These are phyloP conservation scores for Rhinocladiella mackenziei DNA, from an alignment of 2,329 filamentous ascomycete genomes.

Conservation along the genomic window DNA sequence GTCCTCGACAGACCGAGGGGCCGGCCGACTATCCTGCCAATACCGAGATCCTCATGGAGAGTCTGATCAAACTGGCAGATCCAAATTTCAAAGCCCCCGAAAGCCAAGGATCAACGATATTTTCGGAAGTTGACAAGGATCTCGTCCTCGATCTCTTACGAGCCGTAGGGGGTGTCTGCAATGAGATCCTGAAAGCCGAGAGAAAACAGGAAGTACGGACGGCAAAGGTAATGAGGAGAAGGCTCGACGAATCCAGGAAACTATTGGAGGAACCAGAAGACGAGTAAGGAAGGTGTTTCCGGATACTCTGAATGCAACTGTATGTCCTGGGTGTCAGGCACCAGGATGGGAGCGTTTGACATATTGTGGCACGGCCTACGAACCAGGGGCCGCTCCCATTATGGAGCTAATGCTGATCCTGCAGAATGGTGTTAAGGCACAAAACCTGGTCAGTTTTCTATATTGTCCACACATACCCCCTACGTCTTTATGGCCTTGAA, in stretches of 20 bases:
- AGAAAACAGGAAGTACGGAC: slow-evolving; percentile 60
- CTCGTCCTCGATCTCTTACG: slow-evolving; percentile 54
- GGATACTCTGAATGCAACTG: too few relatives aligned
- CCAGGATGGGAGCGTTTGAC: background rate
- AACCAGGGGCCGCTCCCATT: too few relatives aligned
- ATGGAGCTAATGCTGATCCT: too few relatives aligned
- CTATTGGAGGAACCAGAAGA: slow-evolving; percentile 66
- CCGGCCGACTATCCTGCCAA: slow-evolving; percentile 24
- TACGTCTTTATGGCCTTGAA: too few relatives aligned
- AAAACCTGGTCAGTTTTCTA: too few relatives aligned
- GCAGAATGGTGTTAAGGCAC: too few relatives aligned
- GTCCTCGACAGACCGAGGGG: background rate
- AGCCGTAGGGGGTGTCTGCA: slow-evolving; percentile 50
- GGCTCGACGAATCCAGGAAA: slow-evolving; percentile 69
- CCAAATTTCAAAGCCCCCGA: slow-evolving; percentile 24
- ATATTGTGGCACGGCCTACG: slow-evolving; percentile 1
- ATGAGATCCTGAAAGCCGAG: slow-evolving; percentile 49
- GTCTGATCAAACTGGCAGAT: slow-evolving; percentile 29
- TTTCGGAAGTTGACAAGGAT: slow-evolving; percentile 51
- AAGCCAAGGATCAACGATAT: slow-evolving; percentile 27
- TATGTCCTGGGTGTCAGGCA: background rate
- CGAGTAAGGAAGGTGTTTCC: slow-evolving; percentile 30
- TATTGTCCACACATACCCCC: too few relatives aligned
- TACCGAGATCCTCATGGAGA: slow-evolving; percentile 29
- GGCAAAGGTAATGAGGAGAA: slow-evolving; percentile 60